Evolutionary conservation across 192 early-diverging fungal genomes (phyloP), one percentile per base, ranked within the genome.

Genomic region (Umbelopsis vinacea): DNA sequence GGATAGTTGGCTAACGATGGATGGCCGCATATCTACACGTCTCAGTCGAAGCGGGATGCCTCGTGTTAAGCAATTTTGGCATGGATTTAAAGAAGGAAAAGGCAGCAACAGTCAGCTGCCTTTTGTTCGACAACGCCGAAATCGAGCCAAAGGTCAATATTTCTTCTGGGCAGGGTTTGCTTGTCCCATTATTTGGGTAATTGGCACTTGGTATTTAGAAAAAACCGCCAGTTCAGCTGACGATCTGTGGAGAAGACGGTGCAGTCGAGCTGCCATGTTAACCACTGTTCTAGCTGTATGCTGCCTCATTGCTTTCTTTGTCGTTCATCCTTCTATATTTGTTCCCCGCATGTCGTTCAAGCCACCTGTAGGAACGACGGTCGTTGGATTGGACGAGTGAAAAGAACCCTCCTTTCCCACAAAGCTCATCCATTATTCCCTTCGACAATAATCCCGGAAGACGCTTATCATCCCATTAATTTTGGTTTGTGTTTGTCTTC

Each of bases 101-200:
- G 6, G 29, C 29, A 29, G 29, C 29, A 29, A 3, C 3, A 3
- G 35, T 12, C 57, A 37, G 17, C 57, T 35, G 29, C 57, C 57
- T 3, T 26, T 35, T 0, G 33, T 35, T 29, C 12, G 12, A 26
- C 23, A 38, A 29, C 48, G 19, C 19, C 9, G 5, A 19, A 50
- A 1, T 6, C 33, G 3, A 29, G 29, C 57, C 26, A 63, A 63
- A 17, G 57, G 57, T 14, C 57, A 29, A 3, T 63, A 63, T 12
- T 63, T 63, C 19, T 63, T 63, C n/a, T 63, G 33, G 29, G 26
- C 33, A 63, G 57, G 57, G 1, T 63, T 63, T 37, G 26, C 19
- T 6, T 63, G 57, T 14, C 57, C 57, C 14, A 14, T 63, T 19
- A 63, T 63, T 63, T 63, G 57, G 57, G 19, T 63, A 3, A 37